Evolutionary conservation across 1,139 yeast genomes (phyloP), one percentile per base, ranked within the genome.

Genomic region (Suhomyces bribrorum): DNA sequence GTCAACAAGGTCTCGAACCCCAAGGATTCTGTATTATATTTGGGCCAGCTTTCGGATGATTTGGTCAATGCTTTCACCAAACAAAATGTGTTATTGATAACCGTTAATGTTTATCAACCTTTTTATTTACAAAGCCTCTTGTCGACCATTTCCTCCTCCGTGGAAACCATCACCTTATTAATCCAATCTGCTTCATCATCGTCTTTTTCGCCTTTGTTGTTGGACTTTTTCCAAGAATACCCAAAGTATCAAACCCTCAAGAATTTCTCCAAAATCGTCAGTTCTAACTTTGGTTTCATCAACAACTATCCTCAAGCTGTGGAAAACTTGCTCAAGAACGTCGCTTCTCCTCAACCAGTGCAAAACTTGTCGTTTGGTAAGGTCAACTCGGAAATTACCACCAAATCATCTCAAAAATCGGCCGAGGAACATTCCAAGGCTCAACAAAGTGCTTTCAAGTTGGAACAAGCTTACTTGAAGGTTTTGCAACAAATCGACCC

Each of bases 401-500:
- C 69, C 31, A 62, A 60, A 40, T 48, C 60, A 11, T 56, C 62
- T 28, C 57, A 59, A 36, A 46, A 56, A 36, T 53, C 54, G 52
- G 27, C 57, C 39, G 47, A 59, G 38, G 57, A 60, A 13, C 51
- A 54, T 29, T 34, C 48, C 9, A 50, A 52, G 31, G 78, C 80
- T 16, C 65, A 69, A 32, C 62, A 62, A 16, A 73, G 69, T 26
- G 83, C 75, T 22, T 60, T 62, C 49, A 64, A 70, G 23, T 72
- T 86, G 42, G 97, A 90, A 62, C 79, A 81, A 40, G 89, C 94
- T 15, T 90, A 90, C 64, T 64, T 83, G 49, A 84, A 83, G 58
- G 80, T 90, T 26, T 73, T 90, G 51, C 64, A 73, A 33, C 96
- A 89, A 61, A 69, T 86, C 11, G 83, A 82, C 55, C 63, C 73